A percentile compares a stretch with the other conserved stretches of the same genome.
Evolutionary conservation across 1,284 basidiomycete species (phyloP).

Genomic region (Athelia sp.): DNA sequence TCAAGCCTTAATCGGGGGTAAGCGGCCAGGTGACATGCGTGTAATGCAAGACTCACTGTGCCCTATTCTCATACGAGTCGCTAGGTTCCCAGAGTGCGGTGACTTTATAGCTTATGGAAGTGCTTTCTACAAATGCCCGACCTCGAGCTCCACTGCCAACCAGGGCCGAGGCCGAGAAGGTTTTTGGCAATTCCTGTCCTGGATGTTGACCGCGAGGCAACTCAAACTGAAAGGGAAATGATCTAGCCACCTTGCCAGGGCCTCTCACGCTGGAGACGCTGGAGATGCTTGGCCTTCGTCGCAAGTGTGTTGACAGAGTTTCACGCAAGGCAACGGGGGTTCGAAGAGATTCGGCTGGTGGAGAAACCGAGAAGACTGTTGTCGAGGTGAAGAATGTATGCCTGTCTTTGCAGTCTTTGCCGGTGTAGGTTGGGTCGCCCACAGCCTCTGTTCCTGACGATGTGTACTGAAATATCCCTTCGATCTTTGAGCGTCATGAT

Average conservation of each 20-base stretch:
- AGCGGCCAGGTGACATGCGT: neutral
- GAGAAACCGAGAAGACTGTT: slow-evolving; percentile 38
- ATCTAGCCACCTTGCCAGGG: slow-evolving; percentile 20
- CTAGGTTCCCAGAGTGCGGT: slow-evolving; percentile 55
- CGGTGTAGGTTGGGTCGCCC: slow-evolving; percentile 13
- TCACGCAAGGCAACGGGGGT: slow-evolving; percentile 47
- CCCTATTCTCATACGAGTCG: slow-evolving; percentile 35
- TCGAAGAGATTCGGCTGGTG: slow-evolving; percentile 27
- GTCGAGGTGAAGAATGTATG: slow-evolving; percentile 57
- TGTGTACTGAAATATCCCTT: slow-evolving; percentile 55
- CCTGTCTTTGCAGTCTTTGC: slow-evolving; percentile 29
- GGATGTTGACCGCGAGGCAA: slow-evolving; percentile 43
- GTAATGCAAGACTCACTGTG: slow-evolving; percentile 48
- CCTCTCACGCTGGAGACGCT: slow-evolving; percentile 23
- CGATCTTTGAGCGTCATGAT: slow-evolving; percentile 37
- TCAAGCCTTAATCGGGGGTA: slow-evolving; percentile 41
- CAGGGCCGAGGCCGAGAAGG: slow-evolving; percentile 35
- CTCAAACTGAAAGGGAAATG: slow-evolving; percentile 54
- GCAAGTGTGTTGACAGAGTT: slow-evolving; percentile 37
- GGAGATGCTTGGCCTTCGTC: slow-evolving; percentile 35
- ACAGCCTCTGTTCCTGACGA: slow-evolving; percentile 25
- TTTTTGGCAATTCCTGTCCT: slow-evolving; percentile 58
- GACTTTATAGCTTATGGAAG: slow-evolving; percentile 50
- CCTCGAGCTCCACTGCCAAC: slow-evolving; percentile 21
- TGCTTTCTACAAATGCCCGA: slow-evolving; percentile 33